phyloP scores from a whole-genome alignment of 495 filamentous ascomycete genomes.

The Trichoderma gamsii region DNA sequence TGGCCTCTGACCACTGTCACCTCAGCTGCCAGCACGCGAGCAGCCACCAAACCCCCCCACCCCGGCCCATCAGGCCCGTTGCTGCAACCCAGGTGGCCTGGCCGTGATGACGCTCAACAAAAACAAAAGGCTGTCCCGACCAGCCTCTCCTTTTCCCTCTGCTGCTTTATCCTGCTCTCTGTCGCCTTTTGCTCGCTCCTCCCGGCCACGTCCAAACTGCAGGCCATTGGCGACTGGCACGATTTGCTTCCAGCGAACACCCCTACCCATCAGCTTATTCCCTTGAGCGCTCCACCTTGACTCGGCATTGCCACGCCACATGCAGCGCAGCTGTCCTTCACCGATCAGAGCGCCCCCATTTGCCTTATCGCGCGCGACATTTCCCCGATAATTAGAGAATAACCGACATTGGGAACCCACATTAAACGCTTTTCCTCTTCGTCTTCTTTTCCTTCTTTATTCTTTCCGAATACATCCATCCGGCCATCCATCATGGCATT shows the following conservation, averaged over 20 bases:
- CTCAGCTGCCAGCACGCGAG: conserved; percentile 3
- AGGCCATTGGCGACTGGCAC: conserved; percentile 2
- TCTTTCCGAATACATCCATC: conserved; percentile 9
- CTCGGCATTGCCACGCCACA: neutral
- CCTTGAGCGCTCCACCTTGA: conserved; percentile 3
- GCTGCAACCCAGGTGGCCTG: neutral
- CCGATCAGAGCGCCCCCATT: neutral
- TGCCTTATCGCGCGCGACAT: conserved; percentile 13
- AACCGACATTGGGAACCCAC: conserved; percentile 2
- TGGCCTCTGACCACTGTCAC: neutral
- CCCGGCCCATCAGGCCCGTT: conserved; percentile 1
- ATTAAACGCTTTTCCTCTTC: neutral
- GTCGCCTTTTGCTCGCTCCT: neutral
- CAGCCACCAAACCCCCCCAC: conserved; percentile 5
- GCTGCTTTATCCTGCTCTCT: neutral
- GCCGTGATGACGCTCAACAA: conserved; percentile 11
- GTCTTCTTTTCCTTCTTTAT: neutral
- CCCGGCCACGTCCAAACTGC: neutral
- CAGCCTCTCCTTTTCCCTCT: neutral
- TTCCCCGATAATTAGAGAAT: neutral
- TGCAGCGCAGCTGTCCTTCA: neutral
- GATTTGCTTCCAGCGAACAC: neutral
- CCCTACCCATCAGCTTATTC: neutral
- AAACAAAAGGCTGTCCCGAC: neutral
- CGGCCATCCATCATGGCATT: conserved; percentile 65